A percentile compares a stretch with the other conserved stretches of the same genome.
phyloP scores from a whole-genome alignment of 345 rosid species.

The Luvunga scandens region DNA sequence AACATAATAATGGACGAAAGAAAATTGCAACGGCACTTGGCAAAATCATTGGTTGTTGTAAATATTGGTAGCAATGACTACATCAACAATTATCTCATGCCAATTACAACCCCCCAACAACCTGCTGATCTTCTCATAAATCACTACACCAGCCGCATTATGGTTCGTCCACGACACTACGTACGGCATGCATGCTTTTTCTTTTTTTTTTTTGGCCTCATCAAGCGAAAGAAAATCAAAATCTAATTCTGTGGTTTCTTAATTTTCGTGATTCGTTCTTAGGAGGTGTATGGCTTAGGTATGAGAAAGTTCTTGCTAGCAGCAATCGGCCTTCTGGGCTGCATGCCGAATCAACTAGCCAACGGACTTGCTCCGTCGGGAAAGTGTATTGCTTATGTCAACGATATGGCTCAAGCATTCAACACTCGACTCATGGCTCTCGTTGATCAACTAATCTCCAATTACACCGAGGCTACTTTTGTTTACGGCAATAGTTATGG shows the following conservation, averaged over 20 bases:
- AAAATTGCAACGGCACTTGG: conserved; percentile 27
- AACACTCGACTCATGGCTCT: conserved; percentile 42
- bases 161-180: conserved; percentile 25
- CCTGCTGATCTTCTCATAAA: conserved; percentile 57
- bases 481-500: conserved; percentile 52
- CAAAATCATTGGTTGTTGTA: conserved; percentile 60
- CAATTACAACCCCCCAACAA: conserved; percentile 48
- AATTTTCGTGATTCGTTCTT: not conserved
- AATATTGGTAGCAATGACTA: conserved; percentile 79
- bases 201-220: no score
- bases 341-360: conserved; percentile 60
- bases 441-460: conserved; percentile 43
- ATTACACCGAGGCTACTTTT: conserved; percentile 30
- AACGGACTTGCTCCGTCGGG: conserved; percentile 34
- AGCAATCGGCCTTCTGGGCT: conserved; percentile 62
- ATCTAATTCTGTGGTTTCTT: not conserved
- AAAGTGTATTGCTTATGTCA: conserved; percentile 39
- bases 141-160: conserved; percentile 44
- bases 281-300: conserved; percentile 55
- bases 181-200: no score
- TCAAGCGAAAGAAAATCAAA: no score
- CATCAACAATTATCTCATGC: conserved; percentile 70
- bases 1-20: conserved; percentile 21
- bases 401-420: conserved; percentile 43
- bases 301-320: conserved; percentile 62